A percentile compares a stretch with the other conserved stretches of the same genome.
Evolutionary conservation across 805 yeast species (phyloP).

Genomic region (Starmera dryadoides): DNA sequence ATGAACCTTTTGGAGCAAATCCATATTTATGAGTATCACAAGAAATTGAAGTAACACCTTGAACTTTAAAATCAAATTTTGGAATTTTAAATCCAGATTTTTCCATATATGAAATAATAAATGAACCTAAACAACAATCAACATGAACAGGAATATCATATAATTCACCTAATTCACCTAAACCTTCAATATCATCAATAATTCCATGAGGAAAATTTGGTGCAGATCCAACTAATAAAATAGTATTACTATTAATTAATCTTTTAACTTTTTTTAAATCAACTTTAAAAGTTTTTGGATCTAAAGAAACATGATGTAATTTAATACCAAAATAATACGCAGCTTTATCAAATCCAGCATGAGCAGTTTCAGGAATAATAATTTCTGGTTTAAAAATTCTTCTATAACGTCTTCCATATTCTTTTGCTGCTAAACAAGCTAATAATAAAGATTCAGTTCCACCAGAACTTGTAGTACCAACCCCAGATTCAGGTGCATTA

Average conservation of each 20-base stretch:
- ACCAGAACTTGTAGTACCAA: conserved; percentile 86
- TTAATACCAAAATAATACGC: conserved; percentile 84
- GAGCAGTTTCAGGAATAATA: conserved; percentile 82
- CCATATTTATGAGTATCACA: conserved; percentile 99
- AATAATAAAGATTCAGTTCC: conserved; percentile 90
- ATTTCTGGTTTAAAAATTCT: conserved; percentile 76
- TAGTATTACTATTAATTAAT: conserved; percentile 72
- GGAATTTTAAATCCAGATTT: conserved; percentile 46
- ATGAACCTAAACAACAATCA: conserved; percentile 94
- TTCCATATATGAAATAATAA: conserved; percentile 73
- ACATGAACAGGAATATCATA: conserved; percentile 85
- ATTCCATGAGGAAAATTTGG: conserved; percentile 98
- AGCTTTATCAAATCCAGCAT: conserved; percentile 94
- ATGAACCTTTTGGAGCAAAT: conserved; percentile 96
- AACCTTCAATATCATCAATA: conserved; percentile 75
- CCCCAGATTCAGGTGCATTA: conserved; percentile 64
- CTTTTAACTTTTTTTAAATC: conserved; percentile 54
- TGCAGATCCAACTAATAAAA: conserved; percentile 84
- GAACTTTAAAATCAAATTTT: conserved; percentile 75
- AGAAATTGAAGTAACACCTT: conserved; percentile 96
- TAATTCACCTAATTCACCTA: conserved; percentile 50
- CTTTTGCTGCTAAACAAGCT: conserved; percentile 85
- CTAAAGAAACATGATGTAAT: conserved; percentile 72
- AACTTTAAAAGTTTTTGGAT: conserved; percentile 59
- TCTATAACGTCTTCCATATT: conserved; percentile 49